phyloP scores from a whole-genome alignment of 2,329 filamentous ascomycete genomes.

The Epichloe scottii region DNA sequence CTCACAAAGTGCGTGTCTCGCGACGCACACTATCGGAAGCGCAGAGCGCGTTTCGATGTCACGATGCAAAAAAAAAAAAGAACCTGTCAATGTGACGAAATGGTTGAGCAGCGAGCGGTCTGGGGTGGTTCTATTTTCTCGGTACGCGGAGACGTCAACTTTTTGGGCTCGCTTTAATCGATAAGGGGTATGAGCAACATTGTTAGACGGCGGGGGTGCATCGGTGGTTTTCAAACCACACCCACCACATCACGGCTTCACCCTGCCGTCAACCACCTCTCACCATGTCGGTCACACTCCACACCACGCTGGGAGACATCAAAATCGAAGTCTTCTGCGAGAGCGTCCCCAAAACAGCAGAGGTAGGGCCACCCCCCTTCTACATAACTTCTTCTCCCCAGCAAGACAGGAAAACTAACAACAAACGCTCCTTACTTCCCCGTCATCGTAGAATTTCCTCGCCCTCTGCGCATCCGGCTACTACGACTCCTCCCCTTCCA shows the following conservation, averaged over 20 bases:
- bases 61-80: too few relatives aligned
- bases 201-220: too few relatives aligned
- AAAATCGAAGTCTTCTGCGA: slow-evolving; percentile 97
- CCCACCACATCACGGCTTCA: background rate
- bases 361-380: slow-evolving; percentile 36
- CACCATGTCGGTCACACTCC: slow-evolving; percentile 57
- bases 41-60: too few relatives aligned
- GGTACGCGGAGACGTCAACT: too few relatives aligned
- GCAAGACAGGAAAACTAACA: background rate
- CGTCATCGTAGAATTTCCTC: slow-evolving; percentile 60
- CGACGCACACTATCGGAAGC: background rate
- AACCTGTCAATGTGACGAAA: too few relatives aligned
- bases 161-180: too few relatives aligned
- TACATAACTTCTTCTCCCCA: background rate
- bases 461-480: slow-evolving; percentile 70
- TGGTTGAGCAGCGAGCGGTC: too few relatives aligned
- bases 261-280: background rate
- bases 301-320: slow-evolving; percentile 79
- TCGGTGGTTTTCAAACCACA: background rate
- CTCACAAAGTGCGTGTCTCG: background rate
- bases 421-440: slow-evolving; percentile 1
- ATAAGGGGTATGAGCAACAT: too few relatives aligned
- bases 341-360: slow-evolving; percentile 81
- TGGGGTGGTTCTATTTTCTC: too few relatives aligned
- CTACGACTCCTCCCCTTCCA: slow-evolving; percentile 67